These are phyloP conservation scores for Stagonosporopsis cucurbitacearum DNA, from an alignment of 2,329 filamentous ascomycete species.

Conservation along the genomic window DNA sequence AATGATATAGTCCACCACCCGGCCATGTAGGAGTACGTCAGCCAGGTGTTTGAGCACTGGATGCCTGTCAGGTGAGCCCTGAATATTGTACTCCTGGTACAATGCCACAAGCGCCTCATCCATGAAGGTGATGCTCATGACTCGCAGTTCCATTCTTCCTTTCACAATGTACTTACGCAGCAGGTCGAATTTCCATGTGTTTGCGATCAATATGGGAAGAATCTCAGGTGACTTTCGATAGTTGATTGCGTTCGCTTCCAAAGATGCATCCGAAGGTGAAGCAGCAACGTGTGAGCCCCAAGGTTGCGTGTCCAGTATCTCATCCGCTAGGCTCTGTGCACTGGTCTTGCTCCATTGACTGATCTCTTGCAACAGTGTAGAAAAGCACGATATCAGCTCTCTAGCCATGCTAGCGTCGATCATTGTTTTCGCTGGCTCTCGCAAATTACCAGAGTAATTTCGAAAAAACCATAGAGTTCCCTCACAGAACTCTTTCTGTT, in stretches of 20 bases:
- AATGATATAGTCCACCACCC: slow-evolving; percentile 84
- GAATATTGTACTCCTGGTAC: slow-evolving; percentile 60
- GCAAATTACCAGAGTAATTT: slow-evolving; percentile 38
- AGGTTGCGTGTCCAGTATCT: slow-evolving; percentile 33
- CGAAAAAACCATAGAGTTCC: slow-evolving; percentile 35
- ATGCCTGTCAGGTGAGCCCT: slow-evolving; percentile 44
- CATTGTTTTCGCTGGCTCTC: slow-evolving; percentile 34
- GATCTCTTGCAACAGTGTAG: slow-evolving; percentile 32
- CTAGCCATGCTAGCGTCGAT: slow-evolving; percentile 34
- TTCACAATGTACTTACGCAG: slow-evolving; percentile 77
- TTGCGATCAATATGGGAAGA: slow-evolving; percentile 60
- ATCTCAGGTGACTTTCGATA: slow-evolving; percentile 40
- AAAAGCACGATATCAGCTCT: slow-evolving; percentile 34
- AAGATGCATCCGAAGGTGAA: slow-evolving; percentile 13
- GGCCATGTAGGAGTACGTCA: slow-evolving; percentile 70
- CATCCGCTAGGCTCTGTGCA: slow-evolving; percentile 33
- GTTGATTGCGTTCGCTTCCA: slow-evolving; percentile 7
- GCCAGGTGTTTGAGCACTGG: slow-evolving; percentile 72
- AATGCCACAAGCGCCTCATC: slow-evolving; percentile 71
- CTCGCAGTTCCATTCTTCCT: slow-evolving; percentile 88
- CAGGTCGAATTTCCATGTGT: slow-evolving; percentile 73
- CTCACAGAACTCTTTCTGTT: slow-evolving; percentile 29
- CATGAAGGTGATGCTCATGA: slow-evolving; percentile 78
- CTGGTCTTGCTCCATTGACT: slow-evolving; percentile 36
- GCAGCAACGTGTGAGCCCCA: slow-evolving; percentile 32